Conservation (phyloP, 176 grass and related monocot species). For the Phoenix dactylifera region DNA sequence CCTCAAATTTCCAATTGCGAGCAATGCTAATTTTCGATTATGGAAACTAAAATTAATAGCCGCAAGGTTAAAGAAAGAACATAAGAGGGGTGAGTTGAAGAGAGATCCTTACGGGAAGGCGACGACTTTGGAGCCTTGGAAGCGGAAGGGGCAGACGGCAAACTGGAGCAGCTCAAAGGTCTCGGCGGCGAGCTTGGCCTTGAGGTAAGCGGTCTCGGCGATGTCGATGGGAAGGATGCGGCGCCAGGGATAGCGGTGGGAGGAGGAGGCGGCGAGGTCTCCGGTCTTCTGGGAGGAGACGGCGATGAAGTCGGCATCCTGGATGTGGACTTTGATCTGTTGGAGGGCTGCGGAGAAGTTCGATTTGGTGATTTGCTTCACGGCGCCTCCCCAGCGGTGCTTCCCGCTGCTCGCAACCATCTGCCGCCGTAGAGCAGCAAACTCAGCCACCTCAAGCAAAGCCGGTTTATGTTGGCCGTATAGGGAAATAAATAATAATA, state of each 20-base stretch:
- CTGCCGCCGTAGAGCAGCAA: too few relatives aligned
- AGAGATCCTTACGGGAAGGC: slow-evolving; percentile 52
- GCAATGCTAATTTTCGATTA: too few relatives aligned
- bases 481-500: too few relatives aligned
- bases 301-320: slow-evolving; percentile 56
- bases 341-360: slow-evolving; percentile 56
- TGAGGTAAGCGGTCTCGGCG: slow-evolving; percentile 64
- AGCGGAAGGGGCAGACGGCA: slow-evolving; percentile 59
- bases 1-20: too few relatives aligned
- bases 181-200: slow-evolving; percentile 72
- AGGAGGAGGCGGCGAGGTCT: slow-evolving; percentile 19
- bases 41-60: too few relatives aligned
- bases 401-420: slow-evolving; percentile 14
- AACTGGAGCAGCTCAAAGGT: slow-evolving; percentile 78
- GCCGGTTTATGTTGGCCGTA: too few relatives aligned
- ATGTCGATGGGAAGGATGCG: slow-evolving; percentile 63
- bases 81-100: too few relatives aligned
- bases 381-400: slow-evolving; percentile 4
- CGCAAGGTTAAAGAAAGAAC: too few relatives aligned
- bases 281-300: slow-evolving; percentile 31
- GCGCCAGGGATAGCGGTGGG: slow-evolving; percentile 28
- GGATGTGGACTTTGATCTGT: slow-evolving; percentile 37
- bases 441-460: too few relatives aligned
- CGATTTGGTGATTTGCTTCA: slow-evolving; percentile 65
- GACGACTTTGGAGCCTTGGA: slow-evolving; percentile 37